Percentiles rank a stretch among this genome's conserved stretches.
Evolutionary conservation across 768 basidiomycete genomes (phyloP).

Genomic region (Xerocomellus intermedius): DNA sequence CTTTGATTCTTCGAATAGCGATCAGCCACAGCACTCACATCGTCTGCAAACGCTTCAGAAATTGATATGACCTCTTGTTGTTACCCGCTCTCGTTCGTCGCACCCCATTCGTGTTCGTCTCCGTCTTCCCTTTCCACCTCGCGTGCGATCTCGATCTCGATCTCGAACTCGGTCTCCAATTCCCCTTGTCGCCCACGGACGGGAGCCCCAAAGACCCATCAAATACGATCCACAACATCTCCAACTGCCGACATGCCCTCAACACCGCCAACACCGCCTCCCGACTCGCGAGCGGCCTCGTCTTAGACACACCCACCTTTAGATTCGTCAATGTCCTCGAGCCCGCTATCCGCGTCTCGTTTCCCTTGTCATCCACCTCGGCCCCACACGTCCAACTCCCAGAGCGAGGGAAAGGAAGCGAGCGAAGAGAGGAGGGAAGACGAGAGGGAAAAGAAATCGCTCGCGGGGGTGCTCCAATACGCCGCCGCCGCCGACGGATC

Average conservation of each 20-base stretch:
- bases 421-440: slow-evolving; percentile 13
- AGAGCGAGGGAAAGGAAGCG: slow-evolving; percentile 12
- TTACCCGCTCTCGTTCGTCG: too few species aligned
- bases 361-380: slow-evolving; percentile 20
- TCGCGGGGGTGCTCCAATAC: slow-evolving; percentile 24
- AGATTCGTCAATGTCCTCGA: slow-evolving; percentile 13
- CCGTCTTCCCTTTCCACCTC: neutral
- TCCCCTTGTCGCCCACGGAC: neutral
- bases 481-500: too few species aligned
- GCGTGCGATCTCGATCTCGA: neutral
- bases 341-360: slow-evolving; percentile 10
- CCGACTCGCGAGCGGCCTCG: slow-evolving; percentile 18
- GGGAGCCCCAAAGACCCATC: slow-evolving; percentile 16
- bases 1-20: too few species aligned
- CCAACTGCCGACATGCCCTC: slow-evolving; percentile 17
- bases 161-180: neutral
- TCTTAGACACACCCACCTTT: slow-evolving; percentile 21
- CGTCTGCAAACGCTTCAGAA: too few species aligned
- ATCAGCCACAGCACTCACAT: too few species aligned
- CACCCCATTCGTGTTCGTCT: too few species aligned
- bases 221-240: slow-evolving; percentile 21
- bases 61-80: too few species aligned
- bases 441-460: slow-evolving; percentile 23
- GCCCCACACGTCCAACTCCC: slow-evolving; percentile 19
- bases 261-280: slow-evolving; percentile 21